A percentile compares a stretch with the other conserved stretches of the same genome.
Evolutionary conservation across 2,329 filamentous ascomycete genomes (phyloP).

Genomic region (Elsinoe ampelina): DNA sequence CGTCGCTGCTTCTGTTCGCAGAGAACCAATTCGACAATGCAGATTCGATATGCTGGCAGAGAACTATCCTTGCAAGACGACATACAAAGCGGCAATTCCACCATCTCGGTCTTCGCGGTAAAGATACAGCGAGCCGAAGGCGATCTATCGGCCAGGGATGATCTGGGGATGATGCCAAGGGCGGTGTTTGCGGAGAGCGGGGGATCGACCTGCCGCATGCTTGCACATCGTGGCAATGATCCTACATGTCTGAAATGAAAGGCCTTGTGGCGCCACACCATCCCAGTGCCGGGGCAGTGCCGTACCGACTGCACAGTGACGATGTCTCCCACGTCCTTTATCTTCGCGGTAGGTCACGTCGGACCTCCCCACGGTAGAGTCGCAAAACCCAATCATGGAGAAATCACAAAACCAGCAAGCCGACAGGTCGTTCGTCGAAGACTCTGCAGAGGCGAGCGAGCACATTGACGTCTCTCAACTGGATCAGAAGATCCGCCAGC

Average conservation of each 20-base stretch:
- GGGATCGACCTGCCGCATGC: not conserved
- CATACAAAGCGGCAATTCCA: no score
- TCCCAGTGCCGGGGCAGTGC: not conserved
- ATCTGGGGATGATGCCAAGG: not conserved
- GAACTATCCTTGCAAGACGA: no score
- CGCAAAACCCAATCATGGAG: no score
- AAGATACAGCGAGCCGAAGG: slow-evolving; percentile 13
- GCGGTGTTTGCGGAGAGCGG: not conserved
- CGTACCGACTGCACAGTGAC: not conserved
- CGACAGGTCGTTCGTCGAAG: not conserved
- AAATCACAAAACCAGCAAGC: not conserved
- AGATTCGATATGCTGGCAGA: no score
- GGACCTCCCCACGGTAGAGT: no score
- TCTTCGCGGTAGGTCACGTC: no score
- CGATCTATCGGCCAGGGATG: not conserved
- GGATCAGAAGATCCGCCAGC: not conserved
- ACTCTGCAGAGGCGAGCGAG: not conserved
- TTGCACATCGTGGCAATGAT: not conserved
- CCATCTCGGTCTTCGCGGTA: not conserved
- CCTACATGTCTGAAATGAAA: no score
- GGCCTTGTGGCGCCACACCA: no score
- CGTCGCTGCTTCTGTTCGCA: no score
- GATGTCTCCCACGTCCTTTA: no score
- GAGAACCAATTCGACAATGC: no score
- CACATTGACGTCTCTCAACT: not conserved